Evolutionary conservation across 2,329 filamentous ascomycete species (phyloP), one percentile per base, ranked within the genome.

Genomic region (Sclerotiophoma versabilis): DNA sequence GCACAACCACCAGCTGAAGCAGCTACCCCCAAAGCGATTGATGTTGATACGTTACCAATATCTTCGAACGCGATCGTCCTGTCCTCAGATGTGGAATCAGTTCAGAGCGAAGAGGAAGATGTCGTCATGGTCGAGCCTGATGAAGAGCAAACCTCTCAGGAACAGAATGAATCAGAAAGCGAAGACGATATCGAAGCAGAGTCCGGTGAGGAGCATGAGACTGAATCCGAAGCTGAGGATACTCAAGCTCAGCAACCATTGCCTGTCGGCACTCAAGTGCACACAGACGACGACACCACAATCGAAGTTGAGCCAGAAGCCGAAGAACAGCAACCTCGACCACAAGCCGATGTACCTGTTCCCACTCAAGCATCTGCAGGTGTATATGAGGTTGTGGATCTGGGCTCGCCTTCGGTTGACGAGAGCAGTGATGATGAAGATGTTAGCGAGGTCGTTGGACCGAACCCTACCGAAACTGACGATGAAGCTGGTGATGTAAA

Each of bases 341-440:
- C 15, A 12, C 20, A 19, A 11, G 32, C 51, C 14, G 27, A 38
- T 17, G 8, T 3, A n/a, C 15, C 23, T 27, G 6, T 14, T 17
- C 41, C 23, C 10, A 64, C 42, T 12, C 39, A 59, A 2, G 49
- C 23, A 6, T 54, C 57, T 17, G 37, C 39, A n/a, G 33, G 39
- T 30, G 42, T 34, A 2, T 57, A 60, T 20, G 60, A 63, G 23
- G 47, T 70, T 8, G 49, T 70, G 22, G 64, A 72, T 52, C 47
- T 70, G 17, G 65, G 61, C 9, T 66, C 68, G 7, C 57, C 57
- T 4, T 61, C 63, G 10, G 52, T 41, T 1, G 37, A 47, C 19
- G 45, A 51, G 14, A 47, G 37, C 19, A 48, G 59, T 17, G 32
- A 46, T 10, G 19, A 34, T 12, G 20, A 49, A 0, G 20, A 32